Evolutionary conservation across 1,139 yeast species (phyloP), one percentile per base, ranked within the genome.

Genomic region (Magnusiomyces sp.): DNA sequence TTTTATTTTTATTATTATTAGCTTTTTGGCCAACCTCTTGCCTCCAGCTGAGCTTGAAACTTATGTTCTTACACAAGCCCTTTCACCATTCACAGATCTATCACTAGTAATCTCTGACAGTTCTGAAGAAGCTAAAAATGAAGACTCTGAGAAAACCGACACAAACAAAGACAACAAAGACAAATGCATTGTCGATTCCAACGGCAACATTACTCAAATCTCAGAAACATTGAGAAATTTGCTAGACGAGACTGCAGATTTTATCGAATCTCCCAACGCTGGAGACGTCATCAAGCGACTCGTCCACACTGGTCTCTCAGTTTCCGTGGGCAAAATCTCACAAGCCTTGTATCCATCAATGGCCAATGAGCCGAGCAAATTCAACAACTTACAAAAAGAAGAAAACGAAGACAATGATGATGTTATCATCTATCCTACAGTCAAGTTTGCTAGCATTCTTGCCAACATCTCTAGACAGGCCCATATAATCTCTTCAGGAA

Each of bases 401-500:
- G 44, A 29, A 57, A 55, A 39, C 53, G 63, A n/a, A 54, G 59
- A 50, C 56, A 56, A 40, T 55, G 63, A 50, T 55, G 62, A 43
- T 1, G 53, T 51, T 11, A 42, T 54, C 34, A 41, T 4, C 9
- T 17, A 10, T 5, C 7, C 14, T 45, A 46, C 14, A 32, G 46
- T 2, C 56, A 51, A 13, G 38, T 51, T 10, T 40, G 95, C 90
- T 19, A 79, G 77, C 50, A 73, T 80, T 56, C 71, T 81, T 55
- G 90, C 92, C 2, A 80, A 77, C 53, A 71, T 83, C 46, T 77
- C 87, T 2, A 75, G 81, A 47, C 92, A 84, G 62, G 79, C 84
- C 40, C 78, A 75, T 53, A 74, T 75, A 36, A 67, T 84, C 59
- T 43, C 45, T 9, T 72, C 71, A 48, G 73, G 71, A 31, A 63